These are phyloP conservation scores for Nigrospora sphaerica DNA, from an alignment of 2,329 filamentous ascomycete species.

Conservation along the genomic window DNA sequence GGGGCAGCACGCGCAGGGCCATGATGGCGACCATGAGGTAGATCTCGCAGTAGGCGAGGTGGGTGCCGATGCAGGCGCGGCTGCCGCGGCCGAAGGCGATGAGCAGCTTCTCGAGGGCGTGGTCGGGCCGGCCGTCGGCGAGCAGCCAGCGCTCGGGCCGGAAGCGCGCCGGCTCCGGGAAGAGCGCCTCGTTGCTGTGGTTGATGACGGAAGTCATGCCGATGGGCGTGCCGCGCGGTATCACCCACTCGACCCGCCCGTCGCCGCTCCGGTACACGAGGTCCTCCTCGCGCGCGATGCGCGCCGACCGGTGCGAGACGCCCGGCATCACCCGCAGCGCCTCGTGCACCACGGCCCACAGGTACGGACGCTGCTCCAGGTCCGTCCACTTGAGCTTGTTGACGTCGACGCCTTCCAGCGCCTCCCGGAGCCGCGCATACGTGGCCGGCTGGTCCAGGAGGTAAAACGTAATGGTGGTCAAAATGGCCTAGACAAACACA, in stretches of 20 bases:
- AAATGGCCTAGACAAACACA: not conserved
- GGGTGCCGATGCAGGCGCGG: not conserved
- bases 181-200: slow-evolving; percentile 20
- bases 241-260: not conserved
- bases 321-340: slow-evolving; percentile 1
- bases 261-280: not conserved
- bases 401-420: not conserved
- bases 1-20: slow-evolving; percentile 12
- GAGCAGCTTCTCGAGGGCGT: not conserved
- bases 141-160: slow-evolving; percentile 6
- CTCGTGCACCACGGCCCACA: slow-evolving; percentile 4
- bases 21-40: slow-evolving; percentile 13
- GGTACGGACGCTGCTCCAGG: not conserved
- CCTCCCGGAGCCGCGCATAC: not conserved
- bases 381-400: not conserved
- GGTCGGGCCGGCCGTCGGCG: not conserved
- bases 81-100: slow-evolving; percentile 1
- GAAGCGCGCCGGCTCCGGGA: slow-evolving; percentile 13
- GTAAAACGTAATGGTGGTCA: not conserved
- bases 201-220: slow-evolving; percentile 25
- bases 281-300: slow-evolving; percentile 1
- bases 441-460: not conserved
- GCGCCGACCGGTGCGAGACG: slow-evolving; percentile 1
- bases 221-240: slow-evolving; percentile 15
- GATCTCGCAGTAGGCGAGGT: slow-evolving; percentile 1